Percentiles rank a stretch among this genome's conserved stretches.
These are phyloP conservation scores for Phytophthora gonapodyides DNA, from an alignment of 352 stramenopile genomes.

Conservation along the genomic window DNA sequence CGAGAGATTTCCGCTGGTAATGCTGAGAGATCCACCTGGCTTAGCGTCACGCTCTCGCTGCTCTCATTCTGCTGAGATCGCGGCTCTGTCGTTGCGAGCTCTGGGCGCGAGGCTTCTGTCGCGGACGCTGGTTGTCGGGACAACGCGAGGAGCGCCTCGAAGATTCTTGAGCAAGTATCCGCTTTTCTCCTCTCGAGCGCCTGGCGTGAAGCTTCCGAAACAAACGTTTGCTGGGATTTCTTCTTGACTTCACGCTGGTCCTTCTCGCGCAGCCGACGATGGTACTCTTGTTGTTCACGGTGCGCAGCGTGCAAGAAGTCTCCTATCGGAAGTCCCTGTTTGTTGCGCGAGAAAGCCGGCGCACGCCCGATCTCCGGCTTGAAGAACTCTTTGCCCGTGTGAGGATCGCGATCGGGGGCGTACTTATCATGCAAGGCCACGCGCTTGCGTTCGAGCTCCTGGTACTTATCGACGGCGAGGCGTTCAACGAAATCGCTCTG, in stretches of 20 bases:
- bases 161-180: constrained; percentile 65
- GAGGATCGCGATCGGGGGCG: constrained; percentile 57
- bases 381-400: constrained; percentile 68
- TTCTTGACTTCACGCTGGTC: constrained; percentile 50
- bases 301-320: constrained; percentile 76
- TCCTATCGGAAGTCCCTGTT: constrained; percentile 69
- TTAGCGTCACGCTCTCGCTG: constrained; percentile 35
- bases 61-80: constrained; percentile 1
- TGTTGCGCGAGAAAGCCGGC: constrained; percentile 73
- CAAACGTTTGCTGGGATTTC: constrained; percentile 52
- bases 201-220: constrained; percentile 61
- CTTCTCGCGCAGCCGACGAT: constrained; percentile 50
- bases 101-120: neutral
- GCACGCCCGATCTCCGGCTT: constrained; percentile 67
- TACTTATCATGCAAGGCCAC: constrained; percentile 67
- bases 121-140: constrained; percentile 8
- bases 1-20: constrained; percentile 60
- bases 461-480: constrained; percentile 70
- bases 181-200: constrained; percentile 60
- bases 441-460: constrained; percentile 66
- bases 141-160: constrained; percentile 39
- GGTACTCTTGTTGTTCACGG: constrained; percentile 64
- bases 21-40: constrained; percentile 41
- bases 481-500: constrained; percentile 66
- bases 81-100: constrained; percentile 4